phyloP scores from a whole-genome alignment of 164 flowering plant species.

The Liriodendron chinense region DNA sequence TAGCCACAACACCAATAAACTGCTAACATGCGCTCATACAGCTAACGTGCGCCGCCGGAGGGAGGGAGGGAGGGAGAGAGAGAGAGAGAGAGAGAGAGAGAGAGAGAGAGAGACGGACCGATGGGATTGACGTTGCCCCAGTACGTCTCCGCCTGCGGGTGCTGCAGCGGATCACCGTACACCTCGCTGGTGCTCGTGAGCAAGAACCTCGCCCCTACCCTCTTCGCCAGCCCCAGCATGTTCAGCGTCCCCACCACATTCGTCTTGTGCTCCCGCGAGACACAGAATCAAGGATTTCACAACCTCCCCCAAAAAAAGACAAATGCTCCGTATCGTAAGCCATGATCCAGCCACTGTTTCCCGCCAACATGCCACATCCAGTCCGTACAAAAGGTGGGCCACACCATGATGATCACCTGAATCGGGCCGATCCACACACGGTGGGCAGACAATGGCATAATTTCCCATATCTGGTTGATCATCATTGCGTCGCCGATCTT shows the following conservation, averaged over 20 bases:
- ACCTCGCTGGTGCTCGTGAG: constrained; percentile 96
- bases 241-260: constrained; percentile 97
- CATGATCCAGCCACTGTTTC: background rate
- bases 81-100: background rate
- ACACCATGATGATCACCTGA: background rate
- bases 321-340: too few relatives aligned
- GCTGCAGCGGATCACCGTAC: constrained; percentile 93
- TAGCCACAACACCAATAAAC: too few relatives aligned
- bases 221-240: constrained; percentile 91
- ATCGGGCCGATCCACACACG: too few relatives aligned
- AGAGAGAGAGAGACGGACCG: constrained; percentile 33
- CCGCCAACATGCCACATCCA: background rate
- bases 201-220: constrained; percentile 86
- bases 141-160: constrained; percentile 88
- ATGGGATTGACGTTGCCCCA: constrained; percentile 99
- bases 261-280: constrained; percentile 64
- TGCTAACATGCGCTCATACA: too few relatives aligned
- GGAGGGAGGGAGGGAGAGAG: too few relatives aligned
- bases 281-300: constrained; percentile 26
- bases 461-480: too few relatives aligned
- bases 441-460: too few relatives aligned
- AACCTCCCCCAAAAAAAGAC: background rate
- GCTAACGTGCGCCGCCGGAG: too few relatives aligned
- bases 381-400: background rate
- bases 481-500: too few relatives aligned